phyloP scores from a whole-genome alignment of 2,329 filamentous ascomycete genomes.

The Trichoderma afroharzianum region DNA sequence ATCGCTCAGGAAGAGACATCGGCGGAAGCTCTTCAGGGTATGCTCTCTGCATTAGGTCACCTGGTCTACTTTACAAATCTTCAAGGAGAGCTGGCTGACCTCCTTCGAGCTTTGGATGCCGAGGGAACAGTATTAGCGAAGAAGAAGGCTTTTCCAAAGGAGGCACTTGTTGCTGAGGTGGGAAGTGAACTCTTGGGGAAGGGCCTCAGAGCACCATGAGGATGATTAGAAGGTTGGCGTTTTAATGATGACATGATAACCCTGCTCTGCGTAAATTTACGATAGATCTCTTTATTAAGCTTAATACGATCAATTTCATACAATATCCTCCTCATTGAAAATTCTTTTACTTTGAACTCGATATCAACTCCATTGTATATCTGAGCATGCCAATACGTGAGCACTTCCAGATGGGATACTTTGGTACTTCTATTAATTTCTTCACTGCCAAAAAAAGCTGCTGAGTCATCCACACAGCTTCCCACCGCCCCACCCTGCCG shows the following conservation, averaged over 20 bases:
- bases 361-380: background rate
- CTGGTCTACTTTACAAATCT: constrained; percentile 67
- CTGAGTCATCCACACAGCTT: constrained; percentile 2
- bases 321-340: background rate
- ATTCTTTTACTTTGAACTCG: background rate
- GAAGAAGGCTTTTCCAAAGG: constrained; percentile 51
- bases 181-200: constrained; percentile 49
- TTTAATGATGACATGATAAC: background rate
- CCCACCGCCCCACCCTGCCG: constrained; percentile 16
- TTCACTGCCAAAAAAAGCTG: background rate
- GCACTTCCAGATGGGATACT: background rate
- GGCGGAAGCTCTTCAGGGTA: constrained; percentile 69
- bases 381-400: background rate
- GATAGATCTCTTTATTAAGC: background rate
- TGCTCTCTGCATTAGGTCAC: constrained; percentile 72
- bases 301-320: background rate
- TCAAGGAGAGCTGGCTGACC: constrained; percentile 72
- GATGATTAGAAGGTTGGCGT: background rate
- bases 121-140: constrained; percentile 59
- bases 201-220: constrained; percentile 40
- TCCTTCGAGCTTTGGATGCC: constrained; percentile 76
- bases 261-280: background rate
- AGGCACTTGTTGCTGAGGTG: constrained; percentile 56
- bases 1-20: constrained; percentile 58
- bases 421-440: background rate